Evolutionary conservation across 2,329 filamentous ascomycete genomes (phyloP).

Genomic region (Botrytis elliptica): DNA sequence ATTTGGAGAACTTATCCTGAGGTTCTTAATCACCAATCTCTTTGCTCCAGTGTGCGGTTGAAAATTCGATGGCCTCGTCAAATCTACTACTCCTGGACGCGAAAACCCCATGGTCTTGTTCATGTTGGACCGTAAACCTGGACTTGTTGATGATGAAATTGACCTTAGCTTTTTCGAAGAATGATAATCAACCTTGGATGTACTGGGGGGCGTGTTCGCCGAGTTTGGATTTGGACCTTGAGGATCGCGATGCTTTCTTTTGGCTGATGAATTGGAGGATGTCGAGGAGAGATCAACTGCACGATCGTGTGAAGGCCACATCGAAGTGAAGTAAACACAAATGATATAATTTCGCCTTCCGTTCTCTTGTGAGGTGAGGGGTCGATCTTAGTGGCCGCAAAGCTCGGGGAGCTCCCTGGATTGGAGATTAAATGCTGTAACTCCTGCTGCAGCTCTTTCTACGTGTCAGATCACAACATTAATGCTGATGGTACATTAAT

Average conservation of each 20-base stretch:
- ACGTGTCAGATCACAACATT: conserved; percentile 19
- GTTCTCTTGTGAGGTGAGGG: conserved; percentile 18
- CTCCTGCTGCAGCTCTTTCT: conserved; percentile 6
- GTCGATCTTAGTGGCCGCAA: conserved; percentile 20
- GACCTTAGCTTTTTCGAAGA: conserved; percentile 70
- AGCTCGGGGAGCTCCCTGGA: not conserved
- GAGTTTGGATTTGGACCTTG: conserved; percentile 19
- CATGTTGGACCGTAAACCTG: conserved; percentile 28
- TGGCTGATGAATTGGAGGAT: conserved; percentile 18
- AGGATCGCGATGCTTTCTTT: conserved; percentile 30
- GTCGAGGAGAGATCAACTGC: conserved; percentile 29
- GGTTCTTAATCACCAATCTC: conserved; percentile 91
- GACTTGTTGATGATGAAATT: conserved; percentile 55
- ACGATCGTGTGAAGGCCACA: conserved; percentile 35
- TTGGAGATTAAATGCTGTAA: conserved; percentile 16
- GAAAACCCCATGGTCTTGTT: conserved; percentile 29
- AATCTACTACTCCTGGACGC: conserved; percentile 30
- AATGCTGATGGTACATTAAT: conserved; percentile 5
- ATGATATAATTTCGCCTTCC: conserved; percentile 22
- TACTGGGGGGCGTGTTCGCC: not conserved
- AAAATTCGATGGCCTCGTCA: conserved; percentile 46
- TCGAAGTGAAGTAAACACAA: conserved; percentile 35
- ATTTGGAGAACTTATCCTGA: conserved; percentile 59
- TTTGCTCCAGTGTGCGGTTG: conserved; percentile 75
- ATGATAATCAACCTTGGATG: not conserved